Base-by-base conservation (phyloP, 148 eudicot species). In the Amaranthus cruentus region DNA sequence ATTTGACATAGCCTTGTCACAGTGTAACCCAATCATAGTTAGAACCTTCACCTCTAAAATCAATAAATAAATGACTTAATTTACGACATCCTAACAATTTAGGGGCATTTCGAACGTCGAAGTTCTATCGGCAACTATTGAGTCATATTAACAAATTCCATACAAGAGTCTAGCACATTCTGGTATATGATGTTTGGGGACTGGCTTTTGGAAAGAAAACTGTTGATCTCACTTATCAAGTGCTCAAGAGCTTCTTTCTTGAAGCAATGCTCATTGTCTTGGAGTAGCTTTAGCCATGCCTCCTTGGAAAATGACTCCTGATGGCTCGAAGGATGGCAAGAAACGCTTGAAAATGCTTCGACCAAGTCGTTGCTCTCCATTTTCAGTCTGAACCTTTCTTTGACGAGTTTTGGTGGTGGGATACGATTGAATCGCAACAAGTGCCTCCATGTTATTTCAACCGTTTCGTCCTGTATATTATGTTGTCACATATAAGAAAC, bases 391-490 rank as follows among this genome's bases (percentile, higher is more conserved):
- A 94, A 89, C 81, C 91, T 84, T 80, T 88, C 97, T 71, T 83
- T 85, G 38, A 87, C 58, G 47, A 94, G 97, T 47, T 63, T 78
- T 28, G 92, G 87, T 66, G 92, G 91, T 43, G 92, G 97, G 62
- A 75, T 67, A 8, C 83, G 93, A 62, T 84, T 77, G 11, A 78
- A 66, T 60, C 75, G 75, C 44, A 76, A 73, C 81, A 94, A 79
- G 80, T 89, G 90, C 70, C 78, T 85, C 98, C 97, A 91, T 60
- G 93, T 91, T 72, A 79, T 81, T 77, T 91, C 97, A 77, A 94
- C 77, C 48, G 83, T 65, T 75, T 76, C 86, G 53, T 46, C 78
- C 98, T 93, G 76, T 60, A 80, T 44, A 42, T 46, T 51, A 48
- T 13, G 18, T 7, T 11, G 50, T 18, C 11, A 69, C 53, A 48